Evolutionary conservation across 306 rosid genomes (phyloP).

Genomic region (Cicer pinnatifidum): DNA sequence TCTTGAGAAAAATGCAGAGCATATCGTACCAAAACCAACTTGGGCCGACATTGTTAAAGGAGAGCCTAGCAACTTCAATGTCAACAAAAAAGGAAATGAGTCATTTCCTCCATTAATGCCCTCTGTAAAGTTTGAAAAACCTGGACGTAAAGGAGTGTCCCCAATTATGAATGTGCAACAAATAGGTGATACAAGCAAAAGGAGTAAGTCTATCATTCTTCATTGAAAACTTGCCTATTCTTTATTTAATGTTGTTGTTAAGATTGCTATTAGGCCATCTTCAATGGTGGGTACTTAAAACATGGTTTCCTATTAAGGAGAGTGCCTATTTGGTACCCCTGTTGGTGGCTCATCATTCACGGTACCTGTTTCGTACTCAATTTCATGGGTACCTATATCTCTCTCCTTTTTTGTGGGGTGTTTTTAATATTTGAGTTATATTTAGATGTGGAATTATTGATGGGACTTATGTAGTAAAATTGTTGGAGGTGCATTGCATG

Average conservation of each 20-base stretch:
- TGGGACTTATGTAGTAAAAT: no score
- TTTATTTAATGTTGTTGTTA: background rate
- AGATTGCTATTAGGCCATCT: background rate
- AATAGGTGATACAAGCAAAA: background rate
- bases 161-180: background rate
- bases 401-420: no score
- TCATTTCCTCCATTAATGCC: background rate
- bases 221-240: background rate
- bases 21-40: background rate
- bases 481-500: no score
- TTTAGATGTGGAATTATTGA: no score
- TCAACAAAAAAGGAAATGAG: background rate
- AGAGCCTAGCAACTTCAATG: background rate
- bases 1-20: no score
- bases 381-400: no score
- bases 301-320: no score
- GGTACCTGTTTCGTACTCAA: no score
- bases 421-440: no score
- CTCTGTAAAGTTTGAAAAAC: background rate
- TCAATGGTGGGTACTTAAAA: no score
- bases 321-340: no score
- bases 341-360: no score
- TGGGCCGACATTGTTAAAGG: background rate
- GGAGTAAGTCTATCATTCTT: background rate
- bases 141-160: background rate